Conservation (phyloP, 805 yeast genomes). For the Metschnikowia cubensis region DNA sequence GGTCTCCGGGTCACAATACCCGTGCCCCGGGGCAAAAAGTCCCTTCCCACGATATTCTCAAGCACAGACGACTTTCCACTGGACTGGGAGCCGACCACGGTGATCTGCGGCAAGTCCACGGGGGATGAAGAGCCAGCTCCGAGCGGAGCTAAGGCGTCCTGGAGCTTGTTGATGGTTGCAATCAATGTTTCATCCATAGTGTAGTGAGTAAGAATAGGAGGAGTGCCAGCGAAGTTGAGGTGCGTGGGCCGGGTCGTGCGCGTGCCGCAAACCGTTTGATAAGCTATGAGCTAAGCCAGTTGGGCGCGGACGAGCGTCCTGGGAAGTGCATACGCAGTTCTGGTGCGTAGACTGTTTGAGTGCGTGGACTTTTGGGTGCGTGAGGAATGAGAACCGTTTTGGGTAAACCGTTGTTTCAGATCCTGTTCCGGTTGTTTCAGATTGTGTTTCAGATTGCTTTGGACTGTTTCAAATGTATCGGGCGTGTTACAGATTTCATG, state of each 20-base stretch:
- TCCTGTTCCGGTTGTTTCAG: no score
- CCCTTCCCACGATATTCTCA: slow-evolving; percentile 89
- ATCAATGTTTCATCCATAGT: slow-evolving; percentile 76
- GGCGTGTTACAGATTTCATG: no score
- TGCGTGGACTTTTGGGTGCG: no score
- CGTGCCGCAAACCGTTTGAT: slow-evolving; percentile 3
- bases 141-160: slow-evolving; percentile 95
- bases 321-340: neutral
- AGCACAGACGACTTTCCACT: slow-evolving; percentile 85
- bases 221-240: neutral
- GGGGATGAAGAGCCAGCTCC: slow-evolving; percentile 90
- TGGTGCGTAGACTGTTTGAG: no score
- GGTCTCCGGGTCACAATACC: slow-evolving; percentile 93
- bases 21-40: slow-evolving; percentile 86
- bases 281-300: slow-evolving; percentile 4
- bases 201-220: neutral
- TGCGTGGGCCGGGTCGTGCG: slow-evolving; percentile 9
- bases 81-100: slow-evolving; percentile 93
- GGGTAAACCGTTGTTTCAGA: no score
- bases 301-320: neutral
- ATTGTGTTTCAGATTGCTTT: no score
- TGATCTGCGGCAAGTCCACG: slow-evolving; percentile 87
- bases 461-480: no score
- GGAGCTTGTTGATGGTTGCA: slow-evolving; percentile 81
- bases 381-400: no score